Evolutionary conservation across 306 rosid genomes (phyloP).

Genomic region (Albizia julibrissin): DNA sequence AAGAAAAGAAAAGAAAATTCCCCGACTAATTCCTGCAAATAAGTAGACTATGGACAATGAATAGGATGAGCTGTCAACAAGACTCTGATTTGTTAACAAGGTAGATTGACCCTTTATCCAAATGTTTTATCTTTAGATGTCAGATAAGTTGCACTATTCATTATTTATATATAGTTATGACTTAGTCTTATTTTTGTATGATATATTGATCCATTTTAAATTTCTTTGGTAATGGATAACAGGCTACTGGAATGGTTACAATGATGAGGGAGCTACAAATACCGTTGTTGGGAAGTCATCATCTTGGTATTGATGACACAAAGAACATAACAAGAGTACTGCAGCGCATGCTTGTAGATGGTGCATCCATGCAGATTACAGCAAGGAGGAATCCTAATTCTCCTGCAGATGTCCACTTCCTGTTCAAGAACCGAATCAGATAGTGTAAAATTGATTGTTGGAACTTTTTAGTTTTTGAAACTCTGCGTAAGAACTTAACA

Average conservation of each 20-base stretch:
- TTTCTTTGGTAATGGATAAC: conserved; percentile 37
- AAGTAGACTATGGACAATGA: background rate
- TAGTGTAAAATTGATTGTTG: conserved; percentile 33
- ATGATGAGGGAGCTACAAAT: conserved; percentile 85
- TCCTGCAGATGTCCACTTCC: conserved; percentile 62
- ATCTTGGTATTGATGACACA: conserved; percentile 94
- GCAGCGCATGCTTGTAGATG: conserved; percentile 80
- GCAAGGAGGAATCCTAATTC: conserved; percentile 63
- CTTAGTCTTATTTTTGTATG: background rate
- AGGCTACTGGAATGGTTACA: conserved; percentile 93
- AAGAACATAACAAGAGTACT: conserved; percentile 83
- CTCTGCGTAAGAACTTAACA: background rate
- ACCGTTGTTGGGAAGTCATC: conserved; percentile 86
- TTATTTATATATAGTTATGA: too few relatives aligned
- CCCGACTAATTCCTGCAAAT: background rate
- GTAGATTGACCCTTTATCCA: background rate
- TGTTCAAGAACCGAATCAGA: conserved; percentile 73
- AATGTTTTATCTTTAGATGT: background rate
- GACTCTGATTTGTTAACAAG: background rate
- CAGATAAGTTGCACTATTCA: too few relatives aligned
- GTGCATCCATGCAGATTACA: conserved; percentile 70
- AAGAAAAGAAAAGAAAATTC: background rate
- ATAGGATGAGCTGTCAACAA: background rate
- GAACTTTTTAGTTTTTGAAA: background rate
- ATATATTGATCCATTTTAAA: background rate